Conservation (phyloP, 1,284 basidiomycete species). For the Leccinum fallax region DNA sequence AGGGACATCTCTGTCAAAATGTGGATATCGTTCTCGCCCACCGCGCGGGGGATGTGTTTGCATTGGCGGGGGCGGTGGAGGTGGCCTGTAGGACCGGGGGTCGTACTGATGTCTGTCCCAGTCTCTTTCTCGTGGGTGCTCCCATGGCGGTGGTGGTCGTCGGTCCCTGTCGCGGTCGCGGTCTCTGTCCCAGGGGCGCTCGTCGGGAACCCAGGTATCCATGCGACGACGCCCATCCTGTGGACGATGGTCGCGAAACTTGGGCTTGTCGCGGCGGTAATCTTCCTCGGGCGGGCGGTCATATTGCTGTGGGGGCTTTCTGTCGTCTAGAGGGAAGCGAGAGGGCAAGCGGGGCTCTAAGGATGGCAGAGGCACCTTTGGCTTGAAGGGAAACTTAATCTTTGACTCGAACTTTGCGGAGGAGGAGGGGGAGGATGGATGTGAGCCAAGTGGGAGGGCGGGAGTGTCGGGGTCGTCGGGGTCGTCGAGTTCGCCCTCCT, state of each 20-base stretch:
- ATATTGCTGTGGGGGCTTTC: constrained; percentile 39
- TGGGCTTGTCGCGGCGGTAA: constrained; percentile 38
- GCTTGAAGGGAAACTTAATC: constrained; percentile 76
- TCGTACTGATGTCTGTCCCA: constrained; percentile 27
- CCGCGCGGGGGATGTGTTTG: constrained; percentile 18
- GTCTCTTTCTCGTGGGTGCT: constrained; percentile 23
- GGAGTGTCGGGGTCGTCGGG: constrained; percentile 15
- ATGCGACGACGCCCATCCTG: constrained; percentile 27
- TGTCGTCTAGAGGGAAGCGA: constrained; percentile 27
- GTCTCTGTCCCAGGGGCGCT: constrained; percentile 27
- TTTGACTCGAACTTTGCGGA: constrained; percentile 42
- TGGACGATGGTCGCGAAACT: constrained; percentile 29
- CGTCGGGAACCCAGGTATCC: constrained; percentile 36
- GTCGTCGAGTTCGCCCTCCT: constrained; percentile 77
- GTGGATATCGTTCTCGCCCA: constrained; percentile 26
- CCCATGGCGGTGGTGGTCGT: constrained; percentile 24
- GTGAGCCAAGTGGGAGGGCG: constrained; percentile 17
- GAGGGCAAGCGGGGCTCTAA: constrained; percentile 13
- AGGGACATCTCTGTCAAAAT: constrained; percentile 26
- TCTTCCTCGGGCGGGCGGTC: constrained; percentile 49
- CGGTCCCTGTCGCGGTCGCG: constrained; percentile 31
- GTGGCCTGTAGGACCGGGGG: constrained; percentile 23
- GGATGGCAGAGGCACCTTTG: constrained; percentile 38
- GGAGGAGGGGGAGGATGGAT: constrained; percentile 19
- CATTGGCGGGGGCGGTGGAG: constrained; percentile 8